Evolutionary conservation across 108 stramenopile genomes (phyloP), one percentile per base, ranked within the genome.

Genomic region (Hondaea fermentalgiana): DNA sequence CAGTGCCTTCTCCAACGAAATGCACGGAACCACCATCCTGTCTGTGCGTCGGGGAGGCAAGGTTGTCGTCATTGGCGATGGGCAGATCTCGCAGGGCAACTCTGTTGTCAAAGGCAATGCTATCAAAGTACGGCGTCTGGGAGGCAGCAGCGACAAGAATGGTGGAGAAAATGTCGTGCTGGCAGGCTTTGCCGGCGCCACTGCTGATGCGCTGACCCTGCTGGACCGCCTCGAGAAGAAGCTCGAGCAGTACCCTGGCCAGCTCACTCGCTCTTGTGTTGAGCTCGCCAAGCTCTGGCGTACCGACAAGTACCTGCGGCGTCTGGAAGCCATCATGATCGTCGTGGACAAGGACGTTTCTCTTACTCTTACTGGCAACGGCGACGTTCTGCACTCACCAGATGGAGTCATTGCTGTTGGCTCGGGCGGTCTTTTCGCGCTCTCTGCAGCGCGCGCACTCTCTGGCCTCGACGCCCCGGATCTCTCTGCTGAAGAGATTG

Each of bases 31-130:
- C 10, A 98, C 98, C 51, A 99, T 99, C 88, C 91, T 99, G 8
- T 98, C 97, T 89, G 98, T 99, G 42, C 96, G 97, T 16, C 97
- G 97, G 87, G 95, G 97, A 72, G 98, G 97, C 47, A 95, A 97
- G 60, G 96, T 99, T 72, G 98, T 97, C 83, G 97, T 99, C 97
- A 97, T 98, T 94, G 99, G 98, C n/a, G 99, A 99, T 90, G 99
- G 99, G 42, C 98, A 98, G 95, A 97, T 99, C 64, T 95, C 95
- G 87, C 96, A 96, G 95, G 98, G 99, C 23, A 92, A 89, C 88
- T 72, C 87, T 51, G 95, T 97, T 53, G 97, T 98, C 72, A 99
- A 99, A 92, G 96, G 97, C 44, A 98, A 98, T 88, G 98, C 97
- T 4, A 93, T 91, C 45, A 99, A 99, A 88, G 98, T 99, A 60